phyloP scores from a whole-genome alignment of 352 stramenopile species.

The Pythium volutum region DNA sequence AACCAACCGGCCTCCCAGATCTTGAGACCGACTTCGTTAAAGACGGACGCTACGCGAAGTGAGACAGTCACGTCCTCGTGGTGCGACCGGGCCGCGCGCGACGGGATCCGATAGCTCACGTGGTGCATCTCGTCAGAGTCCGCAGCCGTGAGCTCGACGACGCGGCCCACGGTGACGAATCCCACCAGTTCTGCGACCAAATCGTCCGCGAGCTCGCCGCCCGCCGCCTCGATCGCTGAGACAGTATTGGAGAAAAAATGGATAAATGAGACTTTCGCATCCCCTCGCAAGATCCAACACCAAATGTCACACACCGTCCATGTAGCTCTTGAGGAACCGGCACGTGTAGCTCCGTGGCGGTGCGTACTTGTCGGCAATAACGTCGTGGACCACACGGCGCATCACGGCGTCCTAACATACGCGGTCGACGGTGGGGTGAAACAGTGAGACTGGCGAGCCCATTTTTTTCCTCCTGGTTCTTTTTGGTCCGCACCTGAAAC shows the following conservation, averaged over 20 bases:
- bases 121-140: constrained; percentile 64
- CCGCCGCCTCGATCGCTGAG: constrained; percentile 49
- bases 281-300: background rate
- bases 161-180: constrained; percentile 40
- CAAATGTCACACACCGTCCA: constrained; percentile 49
- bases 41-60: constrained; percentile 71
- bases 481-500: constrained; percentile 51
- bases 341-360: constrained; percentile 63
- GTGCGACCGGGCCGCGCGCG: background rate
- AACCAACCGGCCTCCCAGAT: constrained; percentile 81
- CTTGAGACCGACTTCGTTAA: constrained; percentile 83
- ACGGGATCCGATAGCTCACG: constrained; percentile 54
- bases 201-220: constrained; percentile 47
- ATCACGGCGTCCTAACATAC: constrained; percentile 44
- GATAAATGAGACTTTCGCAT: background rate
- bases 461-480: background rate
- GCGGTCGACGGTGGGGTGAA: background rate
- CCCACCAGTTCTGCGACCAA: constrained; percentile 56
- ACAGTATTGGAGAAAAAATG: background rate
- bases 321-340: constrained; percentile 66
- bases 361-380: constrained; percentile 54
- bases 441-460: background rate
- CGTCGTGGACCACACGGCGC: constrained; percentile 46
- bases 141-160: constrained; percentile 31
- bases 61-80: constrained; percentile 40